Conservation (phyloP, 129 eudicot species). For the Silybum marianum region DNA sequence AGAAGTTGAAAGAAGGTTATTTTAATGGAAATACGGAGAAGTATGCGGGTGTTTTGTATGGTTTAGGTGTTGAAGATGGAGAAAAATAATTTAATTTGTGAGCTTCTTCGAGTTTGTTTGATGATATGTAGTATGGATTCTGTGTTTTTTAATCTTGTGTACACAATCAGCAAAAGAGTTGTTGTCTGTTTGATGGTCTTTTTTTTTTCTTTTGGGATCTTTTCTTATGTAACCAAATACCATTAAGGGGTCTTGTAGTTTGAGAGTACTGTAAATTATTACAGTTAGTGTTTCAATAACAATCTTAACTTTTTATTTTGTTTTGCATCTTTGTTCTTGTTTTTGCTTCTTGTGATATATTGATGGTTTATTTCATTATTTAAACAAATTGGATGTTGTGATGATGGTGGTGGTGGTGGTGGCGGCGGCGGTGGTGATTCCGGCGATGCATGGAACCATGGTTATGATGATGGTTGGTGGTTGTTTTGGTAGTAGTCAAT, state of each 20-base stretch:
- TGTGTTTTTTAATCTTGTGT: constrained; percentile 43
- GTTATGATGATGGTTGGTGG: no score
- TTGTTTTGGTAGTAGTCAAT: no score
- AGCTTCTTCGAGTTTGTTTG: constrained; percentile 38
- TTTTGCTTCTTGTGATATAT: neutral
- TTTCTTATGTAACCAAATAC: constrained; percentile 50
- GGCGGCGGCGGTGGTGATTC: no score
- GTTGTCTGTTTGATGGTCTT: constrained; percentile 47
- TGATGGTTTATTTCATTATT: neutral
- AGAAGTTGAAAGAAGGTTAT: constrained; percentile 65
- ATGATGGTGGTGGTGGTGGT: constrained; percentile 15
- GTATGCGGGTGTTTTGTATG: constrained; percentile 78
- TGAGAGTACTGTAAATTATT: constrained; percentile 62
- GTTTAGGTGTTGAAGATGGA: constrained; percentile 67
- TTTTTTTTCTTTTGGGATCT: constrained; percentile 20
- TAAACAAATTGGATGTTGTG: constrained; percentile 2
- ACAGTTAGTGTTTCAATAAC: constrained; percentile 69
- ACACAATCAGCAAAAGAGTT: constrained; percentile 57
- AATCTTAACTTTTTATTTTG: constrained; percentile 47
- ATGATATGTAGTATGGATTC: constrained; percentile 32
- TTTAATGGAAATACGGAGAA: constrained; percentile 59
- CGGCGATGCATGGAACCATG: no score
- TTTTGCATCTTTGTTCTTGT: constrained; percentile 13
- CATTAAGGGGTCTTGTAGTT: constrained; percentile 59
- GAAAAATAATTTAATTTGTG: constrained; percentile 47